Evolutionary conservation across 1,284 basidiomycete species (phyloP), one percentile per base, ranked within the genome.

Genomic region (Cryptococcus neoformans): DNA sequence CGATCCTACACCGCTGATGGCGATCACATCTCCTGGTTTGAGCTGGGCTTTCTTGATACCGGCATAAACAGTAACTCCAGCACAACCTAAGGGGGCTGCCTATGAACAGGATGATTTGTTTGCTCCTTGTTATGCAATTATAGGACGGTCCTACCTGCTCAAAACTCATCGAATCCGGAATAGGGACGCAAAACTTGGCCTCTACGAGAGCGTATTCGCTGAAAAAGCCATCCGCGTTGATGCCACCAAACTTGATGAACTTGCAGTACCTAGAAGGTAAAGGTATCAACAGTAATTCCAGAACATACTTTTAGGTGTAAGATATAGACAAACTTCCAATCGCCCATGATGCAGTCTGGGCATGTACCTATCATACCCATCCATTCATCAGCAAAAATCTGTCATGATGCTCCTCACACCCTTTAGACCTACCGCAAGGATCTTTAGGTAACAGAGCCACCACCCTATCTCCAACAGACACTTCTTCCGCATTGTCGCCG

Each of bases 11-110:
- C 68, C 68, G 39, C 61, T 65, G 42, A 69, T 67, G 4, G 59
- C 67, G n/a, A 69, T 47, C 28, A 68, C 56, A 42, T 61, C 53
- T 2, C 61, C 62, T 16, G 56, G 49, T 45, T 64, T 58, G 21
- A 66, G 47, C 36, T 54, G 55, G 4, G 60, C 58, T 53, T 62
- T 64, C 48, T 62, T 62, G 51, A 69, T 66, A 17, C 61, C 64
- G 3, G 54, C 46, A 44, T 67, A 69, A 10, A 66, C 64, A 3
- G 67, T 67, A 11, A 69, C 56, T 4, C 67, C 67, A 3, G 67
- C 67, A 55, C 67, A 69, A 5, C 61, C 66, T 28, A 69, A 44
- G 35, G 67, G 64, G 2, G 67, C 67, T 5, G 65, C 67, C 63
- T 69, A 49, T n/a, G 8, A 9, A 3, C 36, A 44, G 9, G 34